Evolutionary conservation across 2,329 filamentous ascomycete genomes (phyloP).

Genomic region (Catunica adiposa): DNA sequence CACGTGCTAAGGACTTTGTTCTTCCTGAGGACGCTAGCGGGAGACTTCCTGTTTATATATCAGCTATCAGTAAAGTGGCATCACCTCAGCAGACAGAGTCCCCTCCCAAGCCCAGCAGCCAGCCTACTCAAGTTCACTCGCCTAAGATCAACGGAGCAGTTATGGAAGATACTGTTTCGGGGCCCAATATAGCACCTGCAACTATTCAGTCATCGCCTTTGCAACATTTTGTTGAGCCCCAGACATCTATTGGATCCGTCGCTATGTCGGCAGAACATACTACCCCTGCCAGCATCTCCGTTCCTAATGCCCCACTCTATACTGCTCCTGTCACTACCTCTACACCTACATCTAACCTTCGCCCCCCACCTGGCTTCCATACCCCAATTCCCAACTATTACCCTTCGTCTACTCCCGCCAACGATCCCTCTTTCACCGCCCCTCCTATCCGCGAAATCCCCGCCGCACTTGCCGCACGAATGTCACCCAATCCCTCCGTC

Average conservation of each 20-base stretch:
- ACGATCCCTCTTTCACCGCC: background rate
- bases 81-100: background rate
- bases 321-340: background rate
- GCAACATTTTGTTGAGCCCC: no score
- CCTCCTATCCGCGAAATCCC: no score
- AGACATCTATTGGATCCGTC: background rate
- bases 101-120: no score
- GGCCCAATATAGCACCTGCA: background rate
- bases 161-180: background rate
- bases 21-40: conserved; percentile 7
- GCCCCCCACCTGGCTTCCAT: background rate
- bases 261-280: background rate
- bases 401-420: background rate
- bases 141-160: background rate
- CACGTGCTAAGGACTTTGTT: conserved; percentile 8
- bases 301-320: background rate
- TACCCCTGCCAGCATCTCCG: no score
- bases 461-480: no score
- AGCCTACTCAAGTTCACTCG: no score
- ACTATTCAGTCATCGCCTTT: no score
- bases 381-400: background rate
- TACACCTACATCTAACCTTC: background rate
- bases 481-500: background rate
- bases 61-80: conserved; percentile 6
- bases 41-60: conserved; percentile 10